Percentiles rank a stretch among this genome's conserved stretches.
Evolutionary conservation across 345 rosid genomes (phyloP).

Genomic region (Lepidium sativum): DNA sequence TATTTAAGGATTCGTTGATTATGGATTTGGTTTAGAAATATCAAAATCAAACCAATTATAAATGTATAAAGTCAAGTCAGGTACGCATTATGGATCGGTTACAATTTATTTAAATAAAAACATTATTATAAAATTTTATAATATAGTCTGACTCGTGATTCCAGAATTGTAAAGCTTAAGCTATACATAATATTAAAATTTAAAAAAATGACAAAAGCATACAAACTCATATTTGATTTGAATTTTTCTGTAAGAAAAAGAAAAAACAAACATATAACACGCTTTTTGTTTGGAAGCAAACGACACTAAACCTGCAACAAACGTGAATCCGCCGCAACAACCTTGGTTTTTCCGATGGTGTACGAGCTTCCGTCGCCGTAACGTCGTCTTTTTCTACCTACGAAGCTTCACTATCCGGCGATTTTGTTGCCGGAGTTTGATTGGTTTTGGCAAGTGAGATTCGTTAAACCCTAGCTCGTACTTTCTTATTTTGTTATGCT

Average conservation of each 20-base stretch:
- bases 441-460: slow-evolving; percentile 10
- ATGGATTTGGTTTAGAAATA: slow-evolving; percentile 4
- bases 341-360: slow-evolving; percentile 11
- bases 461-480: slow-evolving; percentile 23
- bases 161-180: slow-evolving; percentile 19
- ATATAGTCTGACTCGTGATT: slow-evolving; percentile 17
- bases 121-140: neutral
- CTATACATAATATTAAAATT: neutral
- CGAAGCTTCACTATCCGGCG: slow-evolving; percentile 4
- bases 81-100: slow-evolving; percentile 1
- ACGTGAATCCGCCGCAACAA: slow-evolving; percentile 20
- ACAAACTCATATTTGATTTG: neutral
- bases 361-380: slow-evolving; percentile 5
- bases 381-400: neutral
- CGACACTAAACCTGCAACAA: slow-evolving; percentile 8
- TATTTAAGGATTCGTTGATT: neutral
- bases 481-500: neutral
- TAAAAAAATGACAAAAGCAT: neutral
- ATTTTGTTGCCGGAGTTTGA: neutral
- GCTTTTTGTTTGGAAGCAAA: slow-evolving; percentile 18
- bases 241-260: neutral
- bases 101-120: neutral
- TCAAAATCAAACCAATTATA: neutral
- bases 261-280: neutral
- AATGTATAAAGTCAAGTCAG: slow-evolving; percentile 17